These are phyloP conservation scores for Cubamyces lactineus DNA, from an alignment of 768 basidiomycete genomes.

Conservation along the genomic window DNA sequence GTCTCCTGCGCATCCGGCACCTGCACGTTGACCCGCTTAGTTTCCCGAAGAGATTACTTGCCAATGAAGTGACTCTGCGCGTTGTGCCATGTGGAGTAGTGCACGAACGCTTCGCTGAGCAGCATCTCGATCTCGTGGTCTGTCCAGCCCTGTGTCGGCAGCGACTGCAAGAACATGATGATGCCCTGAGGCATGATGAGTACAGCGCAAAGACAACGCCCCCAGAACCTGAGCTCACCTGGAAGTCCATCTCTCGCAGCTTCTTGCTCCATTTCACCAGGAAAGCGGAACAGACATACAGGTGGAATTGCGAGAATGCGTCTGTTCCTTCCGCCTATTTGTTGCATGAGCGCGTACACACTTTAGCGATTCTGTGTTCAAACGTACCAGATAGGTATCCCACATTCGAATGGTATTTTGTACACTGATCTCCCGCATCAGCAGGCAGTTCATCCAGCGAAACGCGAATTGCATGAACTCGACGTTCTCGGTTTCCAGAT, in stretches of 20 bases:
- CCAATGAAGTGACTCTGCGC: slow-evolving; percentile 84
- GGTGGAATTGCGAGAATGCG: slow-evolving; percentile 97
- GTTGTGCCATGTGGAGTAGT: slow-evolving; percentile 91
- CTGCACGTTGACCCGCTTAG: not conserved
- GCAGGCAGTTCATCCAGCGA: slow-evolving; percentile 98
- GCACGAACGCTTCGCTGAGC: slow-evolving; percentile 93
- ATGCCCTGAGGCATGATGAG: slow-evolving; percentile 67
- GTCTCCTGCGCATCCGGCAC: not conserved
- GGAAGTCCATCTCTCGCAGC: slow-evolving; percentile 96
- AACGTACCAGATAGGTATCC: slow-evolving; percentile 96
- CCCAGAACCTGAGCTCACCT: slow-evolving; percentile 54
- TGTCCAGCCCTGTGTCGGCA: slow-evolving; percentile 92
- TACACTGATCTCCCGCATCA: slow-evolving; percentile 98
- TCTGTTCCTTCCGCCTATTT: slow-evolving; percentile 92
- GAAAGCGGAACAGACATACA: slow-evolving; percentile 98
- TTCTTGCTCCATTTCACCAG: slow-evolving; percentile 95
- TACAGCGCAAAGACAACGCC: not conserved
- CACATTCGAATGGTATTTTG: slow-evolving; percentile 98
- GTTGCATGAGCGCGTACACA: not conserved
- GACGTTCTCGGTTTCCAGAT: slow-evolving; percentile 88
- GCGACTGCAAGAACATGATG: slow-evolving; percentile 96
- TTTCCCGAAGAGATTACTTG: slow-evolving; percentile 40
- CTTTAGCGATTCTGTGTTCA: not conserved
- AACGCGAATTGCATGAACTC: slow-evolving; percentile 99
- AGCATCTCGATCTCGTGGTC: slow-evolving; percentile 96